Base-by-base conservation (phyloP, 352 stramenopile genomes). In the Globisporangium takayamanum region DNA sequence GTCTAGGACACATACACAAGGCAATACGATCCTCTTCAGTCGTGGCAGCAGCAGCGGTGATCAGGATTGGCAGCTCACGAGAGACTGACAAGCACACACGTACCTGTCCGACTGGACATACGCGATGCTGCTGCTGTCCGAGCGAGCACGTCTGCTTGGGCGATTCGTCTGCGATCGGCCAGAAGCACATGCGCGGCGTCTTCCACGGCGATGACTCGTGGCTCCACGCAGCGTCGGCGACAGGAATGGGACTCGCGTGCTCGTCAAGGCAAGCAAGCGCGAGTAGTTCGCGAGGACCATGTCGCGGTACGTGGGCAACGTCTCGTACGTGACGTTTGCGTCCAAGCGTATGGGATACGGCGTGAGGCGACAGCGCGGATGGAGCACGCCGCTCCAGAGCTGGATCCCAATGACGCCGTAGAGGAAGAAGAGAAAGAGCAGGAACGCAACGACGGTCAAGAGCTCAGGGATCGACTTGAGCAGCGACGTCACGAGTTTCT, bases 371-470 rank as follows among this genome's bases (percentile, higher is more conserved):
- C 84, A 96, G 2, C 80, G 63, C 4, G 73, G 55, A 48, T 89
- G 81, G 5, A 90, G 58, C 36, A 81, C 75, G 0, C 80, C 87
- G 39, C 74, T 81, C 68, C 83, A 96, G 2, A 96, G 47, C 66
- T 96, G 82, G 6, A 96, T 69, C 1, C 79, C 88, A 49, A 96
- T 71, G 4, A 95, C 87, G 3, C 76, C 84, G 50, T 95, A 96
- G 22, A 96, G 56, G 33, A 92, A 89, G 52, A 94, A 95, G 2
- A 94, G 50, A 53, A 96, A 96, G 1, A 50, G 69, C n/a, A 92
- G 66, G 58, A 96, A 78, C 26, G 80, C 77, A 12, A 93, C 74
- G 20, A 93, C 85, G 30, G 88, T 88, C 25, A 89, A 57, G 2
- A 96, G 75, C 50, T 84, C 72, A 11, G 80, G 81, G 20, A 96